phyloP scores from a whole-genome alignment of 2,329 filamentous ascomycete genomes.

The Ophiobolus disseminans region DNA sequence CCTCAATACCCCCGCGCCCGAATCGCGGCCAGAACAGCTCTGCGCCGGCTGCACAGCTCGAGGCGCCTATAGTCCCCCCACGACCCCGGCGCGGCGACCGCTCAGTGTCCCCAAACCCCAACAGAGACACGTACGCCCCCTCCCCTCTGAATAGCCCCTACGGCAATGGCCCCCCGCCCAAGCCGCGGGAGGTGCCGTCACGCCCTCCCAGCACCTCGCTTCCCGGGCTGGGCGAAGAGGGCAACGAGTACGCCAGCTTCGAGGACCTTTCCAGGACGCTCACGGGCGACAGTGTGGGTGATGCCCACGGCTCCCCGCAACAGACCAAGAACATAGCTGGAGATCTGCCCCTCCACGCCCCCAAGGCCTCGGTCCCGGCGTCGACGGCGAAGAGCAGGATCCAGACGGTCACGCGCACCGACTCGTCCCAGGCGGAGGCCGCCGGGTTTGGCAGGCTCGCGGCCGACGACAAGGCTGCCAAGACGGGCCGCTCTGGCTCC shows the following conservation, averaged over 20 bases:
- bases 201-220: constrained; percentile 80
- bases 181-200: constrained; percentile 52
- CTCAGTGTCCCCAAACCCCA: constrained; percentile 72
- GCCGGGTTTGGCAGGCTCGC: constrained; percentile 75
- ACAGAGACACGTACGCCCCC: constrained; percentile 77
- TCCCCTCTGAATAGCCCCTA: constrained; percentile 83
- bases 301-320: constrained; percentile 60
- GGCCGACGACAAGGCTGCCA: constrained; percentile 39
- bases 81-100: constrained; percentile 76
- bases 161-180: constrained; percentile 45
- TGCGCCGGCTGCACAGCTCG: constrained; percentile 52
- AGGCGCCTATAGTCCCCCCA: constrained; percentile 77
- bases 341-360: constrained; percentile 86
- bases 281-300: constrained; percentile 36
- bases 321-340: constrained; percentile 80
- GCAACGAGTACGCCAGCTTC: constrained; percentile 80
- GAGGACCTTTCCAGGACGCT: constrained; percentile 49
- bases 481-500: constrained; percentile 41
- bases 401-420: constrained; percentile 83
- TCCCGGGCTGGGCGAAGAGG: constrained; percentile 88
- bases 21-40: constrained; percentile 59
- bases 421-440: constrained; percentile 85
- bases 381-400: constrained; percentile 85
- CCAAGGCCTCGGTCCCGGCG: constrained; percentile 82
- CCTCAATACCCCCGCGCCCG: constrained; percentile 69